Conservation (phyloP, 768 basidiomycete genomes). For the Dictyophora rubrovolvata region DNA sequence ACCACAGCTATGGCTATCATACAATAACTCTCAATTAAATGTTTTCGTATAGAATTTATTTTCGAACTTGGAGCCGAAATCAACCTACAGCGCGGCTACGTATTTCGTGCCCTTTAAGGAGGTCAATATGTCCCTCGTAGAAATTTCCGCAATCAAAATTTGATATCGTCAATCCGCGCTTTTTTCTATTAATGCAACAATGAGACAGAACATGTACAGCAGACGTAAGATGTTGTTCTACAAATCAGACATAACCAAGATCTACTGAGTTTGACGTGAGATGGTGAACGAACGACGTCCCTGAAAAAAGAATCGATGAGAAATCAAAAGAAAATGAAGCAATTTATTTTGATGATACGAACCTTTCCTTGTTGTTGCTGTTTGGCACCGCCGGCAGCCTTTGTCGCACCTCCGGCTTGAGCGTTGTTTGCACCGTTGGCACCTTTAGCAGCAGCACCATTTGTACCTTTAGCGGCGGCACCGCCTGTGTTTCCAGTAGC, state of each 20-base stretch:
- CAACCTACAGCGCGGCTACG: too few relatives aligned
- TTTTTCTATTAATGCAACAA: background rate
- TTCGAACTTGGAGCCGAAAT: too few relatives aligned
- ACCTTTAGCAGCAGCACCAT: background rate
- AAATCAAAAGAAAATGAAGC: background rate
- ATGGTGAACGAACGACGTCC: slow-evolving; percentile 6
- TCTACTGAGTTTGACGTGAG: slow-evolving; percentile 1
- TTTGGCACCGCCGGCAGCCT: background rate
- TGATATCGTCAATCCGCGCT: too few relatives aligned
- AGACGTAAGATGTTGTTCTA: background rate
- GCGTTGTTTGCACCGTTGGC: background rate
- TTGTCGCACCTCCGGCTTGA: background rate
- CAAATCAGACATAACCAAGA: background rate
- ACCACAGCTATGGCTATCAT: too few relatives aligned
- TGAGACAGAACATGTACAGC: background rate
- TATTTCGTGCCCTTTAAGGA: too few relatives aligned
- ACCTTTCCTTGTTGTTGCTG: background rate
- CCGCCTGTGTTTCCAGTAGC: background rate
- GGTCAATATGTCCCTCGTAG: too few relatives aligned
- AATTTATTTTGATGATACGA: background rate
- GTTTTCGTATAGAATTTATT: too few relatives aligned
- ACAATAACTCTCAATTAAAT: too few relatives aligned
- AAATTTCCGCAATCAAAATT: too few relatives aligned
- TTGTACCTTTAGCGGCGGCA: background rate
- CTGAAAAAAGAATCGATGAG: background rate